These are phyloP conservation scores for Leccinum rimulosum DNA, from an alignment of 768 basidiomycete species.

Conservation along the genomic window DNA sequence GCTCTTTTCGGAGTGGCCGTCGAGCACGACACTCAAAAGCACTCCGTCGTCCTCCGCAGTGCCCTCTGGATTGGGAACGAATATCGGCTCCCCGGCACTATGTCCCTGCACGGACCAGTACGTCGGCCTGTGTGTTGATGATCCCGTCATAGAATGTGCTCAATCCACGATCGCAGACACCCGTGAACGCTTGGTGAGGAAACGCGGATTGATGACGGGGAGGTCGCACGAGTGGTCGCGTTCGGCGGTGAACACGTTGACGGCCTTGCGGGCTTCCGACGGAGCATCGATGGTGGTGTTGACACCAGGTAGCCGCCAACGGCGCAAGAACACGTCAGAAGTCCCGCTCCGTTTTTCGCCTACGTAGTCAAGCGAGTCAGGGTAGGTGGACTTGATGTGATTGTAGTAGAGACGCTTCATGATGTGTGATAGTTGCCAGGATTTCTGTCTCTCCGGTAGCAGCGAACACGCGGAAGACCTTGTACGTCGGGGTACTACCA, in stretches of 20 bases:
- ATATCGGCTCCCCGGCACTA: slow-evolving; percentile 38
- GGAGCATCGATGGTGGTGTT: slow-evolving; percentile 16
- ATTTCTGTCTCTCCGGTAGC: slow-evolving; percentile 32
- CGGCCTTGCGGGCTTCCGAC: slow-evolving; percentile 16
- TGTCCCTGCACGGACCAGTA: slow-evolving; percentile 31
- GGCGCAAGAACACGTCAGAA: slow-evolving; percentile 25
- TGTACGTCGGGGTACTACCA: slow-evolving; percentile 29
- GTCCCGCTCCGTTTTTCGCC: slow-evolving; percentile 18
- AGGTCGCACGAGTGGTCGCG: slow-evolving; percentile 34
- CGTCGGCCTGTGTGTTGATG: slow-evolving; percentile 24
- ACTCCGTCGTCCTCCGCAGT: slow-evolving; percentile 37
- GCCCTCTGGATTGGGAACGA: slow-evolving; percentile 31
- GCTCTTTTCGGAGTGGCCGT: slow-evolving; percentile 31
- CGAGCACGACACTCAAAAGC: slow-evolving; percentile 36
- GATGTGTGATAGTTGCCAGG: slow-evolving; percentile 33
- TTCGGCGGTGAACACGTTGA: slow-evolving; percentile 22
- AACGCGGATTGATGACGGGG: slow-evolving; percentile 33
- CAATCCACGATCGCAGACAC: slow-evolving; percentile 24
- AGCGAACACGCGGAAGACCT: slow-evolving; percentile 35
- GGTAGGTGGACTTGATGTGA: slow-evolving; percentile 25
- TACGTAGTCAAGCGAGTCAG: slow-evolving; percentile 24
- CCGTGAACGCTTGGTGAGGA: slow-evolving; percentile 32
- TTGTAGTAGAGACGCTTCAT: slow-evolving; percentile 34
- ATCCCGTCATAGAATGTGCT: slow-evolving; percentile 35
- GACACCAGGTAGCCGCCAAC: slow-evolving; percentile 32